Conservation (phyloP, 768 basidiomycete species). For the Panus rudis region DNA sequence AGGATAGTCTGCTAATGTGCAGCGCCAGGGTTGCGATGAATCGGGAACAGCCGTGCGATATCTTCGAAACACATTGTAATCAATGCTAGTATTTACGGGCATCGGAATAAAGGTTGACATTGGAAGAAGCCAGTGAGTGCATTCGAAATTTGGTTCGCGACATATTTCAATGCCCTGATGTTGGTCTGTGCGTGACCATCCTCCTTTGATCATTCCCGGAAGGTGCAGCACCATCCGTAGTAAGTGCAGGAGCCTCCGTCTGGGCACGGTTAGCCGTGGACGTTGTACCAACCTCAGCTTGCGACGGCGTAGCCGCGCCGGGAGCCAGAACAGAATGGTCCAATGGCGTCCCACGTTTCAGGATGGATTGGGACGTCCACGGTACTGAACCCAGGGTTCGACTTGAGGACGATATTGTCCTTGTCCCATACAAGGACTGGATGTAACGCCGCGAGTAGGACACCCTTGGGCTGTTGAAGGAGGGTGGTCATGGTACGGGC, state of each 20-base stretch:
- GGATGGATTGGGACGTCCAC: slow-evolving; percentile 2
- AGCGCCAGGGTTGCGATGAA: slow-evolving; percentile 67
- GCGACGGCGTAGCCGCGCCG: too few relatives aligned
- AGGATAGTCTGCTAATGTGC: slow-evolving; percentile 72
- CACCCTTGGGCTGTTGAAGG: too few relatives aligned
- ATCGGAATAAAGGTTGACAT: slow-evolving; percentile 38
- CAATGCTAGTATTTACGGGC: slow-evolving; percentile 1
- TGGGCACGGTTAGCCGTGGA: too few relatives aligned
- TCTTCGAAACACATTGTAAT: slow-evolving; percentile 39
- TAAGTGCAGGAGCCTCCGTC: too few relatives aligned
- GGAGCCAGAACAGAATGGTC: too few relatives aligned
- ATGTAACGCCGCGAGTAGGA: too few relatives aligned
- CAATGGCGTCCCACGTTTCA: too few relatives aligned
- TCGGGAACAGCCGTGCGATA: slow-evolving; percentile 81
- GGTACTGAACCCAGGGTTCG: slow-evolving; percentile 33
- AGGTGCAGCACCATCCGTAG: too few relatives aligned
- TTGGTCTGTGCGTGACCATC: slow-evolving; percentile 54
- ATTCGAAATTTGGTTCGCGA: slow-evolving; percentile 71
- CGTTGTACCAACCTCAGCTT: too few relatives aligned
- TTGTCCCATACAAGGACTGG: too few relatives aligned
- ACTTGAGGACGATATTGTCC: slow-evolving; percentile 79
- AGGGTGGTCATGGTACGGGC: too few relatives aligned
- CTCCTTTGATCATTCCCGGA: too few relatives aligned
- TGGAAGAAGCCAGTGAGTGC: slow-evolving; percentile 81
- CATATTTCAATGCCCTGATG: slow-evolving; percentile 68